phyloP scores from a whole-genome alignment of 441 rosid species.

The Croton setiger region DNA sequence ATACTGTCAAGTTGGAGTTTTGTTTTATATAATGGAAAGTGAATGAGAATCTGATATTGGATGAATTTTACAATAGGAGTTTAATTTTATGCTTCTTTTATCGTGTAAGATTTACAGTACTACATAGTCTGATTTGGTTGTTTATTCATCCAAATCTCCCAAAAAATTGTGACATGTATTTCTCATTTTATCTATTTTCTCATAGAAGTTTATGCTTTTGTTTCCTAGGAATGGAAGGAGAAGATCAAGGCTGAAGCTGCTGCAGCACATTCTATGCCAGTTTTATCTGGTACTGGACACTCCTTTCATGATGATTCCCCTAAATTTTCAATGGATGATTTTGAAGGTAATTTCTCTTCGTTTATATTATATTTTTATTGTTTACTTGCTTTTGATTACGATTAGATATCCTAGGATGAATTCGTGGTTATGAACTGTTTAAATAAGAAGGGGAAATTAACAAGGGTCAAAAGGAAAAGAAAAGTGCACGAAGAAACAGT shows the following conservation, averaged over 20 bases:
- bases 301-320: conserved; percentile 42
- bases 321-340: conserved; percentile 76
- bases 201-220: conserved; percentile 25
- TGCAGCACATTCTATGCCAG: conserved; percentile 44
- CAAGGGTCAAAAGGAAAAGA: no score
- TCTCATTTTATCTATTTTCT: background rate
- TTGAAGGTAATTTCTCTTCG: conserved; percentile 53
- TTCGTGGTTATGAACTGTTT: background rate
- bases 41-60: background rate
- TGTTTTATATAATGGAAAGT: conserved; percentile 6
- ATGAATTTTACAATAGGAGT: background rate
- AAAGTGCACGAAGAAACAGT: no score
- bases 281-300: conserved; percentile 36
- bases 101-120: background rate
- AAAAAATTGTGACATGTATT: background rate
- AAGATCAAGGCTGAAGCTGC: conserved; percentile 72
- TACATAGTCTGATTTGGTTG: background rate
- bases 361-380: background rate
- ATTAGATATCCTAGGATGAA: background rate
- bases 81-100: background rate
- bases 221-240: conserved; percentile 65
- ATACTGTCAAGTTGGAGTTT: background rate
- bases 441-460: background rate
- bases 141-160: background rate
- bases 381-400: background rate